phyloP scores from a whole-genome alignment of 2,329 filamentous ascomycete genomes.

The Fusarium sp. region DNA sequence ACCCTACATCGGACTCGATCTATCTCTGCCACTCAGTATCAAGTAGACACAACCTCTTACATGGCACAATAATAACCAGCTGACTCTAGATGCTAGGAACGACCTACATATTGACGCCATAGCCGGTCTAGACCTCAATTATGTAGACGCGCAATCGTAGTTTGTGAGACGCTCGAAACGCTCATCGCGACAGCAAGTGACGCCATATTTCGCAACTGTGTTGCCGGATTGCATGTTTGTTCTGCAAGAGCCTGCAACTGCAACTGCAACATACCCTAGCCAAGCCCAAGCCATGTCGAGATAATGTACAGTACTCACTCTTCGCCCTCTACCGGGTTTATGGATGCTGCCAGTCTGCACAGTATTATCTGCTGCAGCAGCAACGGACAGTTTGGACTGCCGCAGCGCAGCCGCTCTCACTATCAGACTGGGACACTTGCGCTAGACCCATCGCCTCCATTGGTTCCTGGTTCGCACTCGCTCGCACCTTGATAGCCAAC shows the following conservation, averaged over 20 bases:
- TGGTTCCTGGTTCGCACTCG: constrained; percentile 25
- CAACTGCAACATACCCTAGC: constrained; percentile 23
- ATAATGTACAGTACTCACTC: constrained; percentile 6
- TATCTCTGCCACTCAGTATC: background rate
- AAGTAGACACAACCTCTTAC: constrained; percentile 11
- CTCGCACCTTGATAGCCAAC: constrained; percentile 32
- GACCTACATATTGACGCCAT: constrained; percentile 6
- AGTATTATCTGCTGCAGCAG: constrained; percentile 28
- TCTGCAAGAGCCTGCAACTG: constrained; percentile 10
- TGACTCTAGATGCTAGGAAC: constrained; percentile 12
- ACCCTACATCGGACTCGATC: background rate
- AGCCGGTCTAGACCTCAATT: constrained; percentile 2
- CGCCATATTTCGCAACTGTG: constrained; percentile 40
- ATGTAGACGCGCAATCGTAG: constrained; percentile 28
- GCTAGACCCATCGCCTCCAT: constrained; percentile 31
- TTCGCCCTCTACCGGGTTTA: constrained; percentile 19
- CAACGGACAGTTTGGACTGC: constrained; percentile 19
- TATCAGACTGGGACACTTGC: constrained; percentile 17
- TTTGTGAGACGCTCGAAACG: constrained; percentile 40
- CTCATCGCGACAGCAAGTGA: constrained; percentile 36
- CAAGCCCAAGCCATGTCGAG: constrained; percentile 9
- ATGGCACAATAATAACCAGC: constrained; percentile 15
- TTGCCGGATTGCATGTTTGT: constrained; percentile 34
- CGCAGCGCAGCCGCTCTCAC: constrained; percentile 9
- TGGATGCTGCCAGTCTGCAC: constrained; percentile 19